phyloP scores from a whole-genome alignment of 768 basidiomycete genomes.

The Amanita thiersii region DNA sequence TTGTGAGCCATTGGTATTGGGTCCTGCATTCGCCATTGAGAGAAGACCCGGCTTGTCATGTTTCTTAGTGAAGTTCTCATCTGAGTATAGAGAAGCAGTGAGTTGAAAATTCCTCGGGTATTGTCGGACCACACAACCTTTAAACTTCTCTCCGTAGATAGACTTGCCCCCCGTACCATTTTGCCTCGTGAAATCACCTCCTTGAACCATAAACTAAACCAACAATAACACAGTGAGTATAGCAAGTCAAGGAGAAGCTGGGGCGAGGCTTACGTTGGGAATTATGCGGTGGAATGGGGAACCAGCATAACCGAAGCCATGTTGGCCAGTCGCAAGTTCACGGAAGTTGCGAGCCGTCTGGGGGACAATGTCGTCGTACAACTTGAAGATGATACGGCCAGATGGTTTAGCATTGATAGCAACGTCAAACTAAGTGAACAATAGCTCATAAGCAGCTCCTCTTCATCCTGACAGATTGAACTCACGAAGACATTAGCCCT shows the following conservation, averaged over 20 bases:
- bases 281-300: constrained; percentile 70
- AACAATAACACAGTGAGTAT: constrained; percentile 1
- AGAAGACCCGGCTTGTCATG: constrained; percentile 61
- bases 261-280: constrained; percentile 38
- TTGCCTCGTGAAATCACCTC: constrained; percentile 74
- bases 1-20: constrained; percentile 76
- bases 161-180: constrained; percentile 81
- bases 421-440: constrained; percentile 46
- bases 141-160: constrained; percentile 78
- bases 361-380: constrained; percentile 80
- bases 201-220: constrained; percentile 73
- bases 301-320: constrained; percentile 65
- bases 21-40: constrained; percentile 84
- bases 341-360: constrained; percentile 78
- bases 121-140: constrained; percentile 32
- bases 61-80: constrained; percentile 74
- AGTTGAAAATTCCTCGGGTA: background rate
- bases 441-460: background rate
- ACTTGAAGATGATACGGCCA: constrained; percentile 75
- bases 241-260: background rate
- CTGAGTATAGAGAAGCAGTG: constrained; percentile 21
- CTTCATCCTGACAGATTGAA: constrained; percentile 1
- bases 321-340: constrained; percentile 60
- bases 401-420: constrained; percentile 49
- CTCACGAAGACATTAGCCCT: constrained; percentile 34